Base-by-base conservation (phyloP, 75 land plant species). In the Cunninghamia lanceolata region DNA sequence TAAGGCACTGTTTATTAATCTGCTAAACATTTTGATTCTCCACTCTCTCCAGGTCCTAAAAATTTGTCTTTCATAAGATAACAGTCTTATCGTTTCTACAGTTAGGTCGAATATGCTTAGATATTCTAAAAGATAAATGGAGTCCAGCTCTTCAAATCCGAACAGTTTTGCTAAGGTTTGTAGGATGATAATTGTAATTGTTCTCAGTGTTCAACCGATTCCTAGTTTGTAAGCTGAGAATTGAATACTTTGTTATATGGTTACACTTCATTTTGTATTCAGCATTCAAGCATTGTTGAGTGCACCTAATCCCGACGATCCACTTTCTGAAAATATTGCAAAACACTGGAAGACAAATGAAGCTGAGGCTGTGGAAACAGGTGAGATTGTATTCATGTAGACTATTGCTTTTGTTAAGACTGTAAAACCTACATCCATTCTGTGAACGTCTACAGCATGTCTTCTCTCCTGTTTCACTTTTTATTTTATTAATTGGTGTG, bases 281-380 rank as follows among this genome's bases (percentile, higher is more conserved):
- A 97, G 99, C 82, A 97, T 97, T 84, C 99, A 97, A 88, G 99
- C 99, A 14, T 90, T 97, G 38, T 85, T 97, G 84, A 97, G 98
- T 89, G 99, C 96, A 9, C 99, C 99, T 82, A 97, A 97, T 84
- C 99, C 96, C 1, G 99, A 97, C 85, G 99, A 97, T 87, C 98
- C 98, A 32, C 93, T 97, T 6, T 96, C 97, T 59, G 98, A 97
- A 32, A 97, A 97, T 90, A 94, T 97, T 84, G 98, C 98, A 2
- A 97, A 96, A 86, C 98, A 97, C 75, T 97, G 99, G 99, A 96
- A 97, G 84, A 78, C 94, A 10, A 92, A 97, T 89, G 98, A 97
- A 88, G 92, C 90, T 47, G 98, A 96, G 89, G 99, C 98, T 78
- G 95, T 96, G 42, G 98, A 91, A 86, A 97, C 99, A 86, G 98